Percentiles rank a stretch among this genome's conserved stretches.
Evolutionary conservation across 1,139 yeast species (phyloP).

Genomic region (Ogataea hybrid): DNA sequence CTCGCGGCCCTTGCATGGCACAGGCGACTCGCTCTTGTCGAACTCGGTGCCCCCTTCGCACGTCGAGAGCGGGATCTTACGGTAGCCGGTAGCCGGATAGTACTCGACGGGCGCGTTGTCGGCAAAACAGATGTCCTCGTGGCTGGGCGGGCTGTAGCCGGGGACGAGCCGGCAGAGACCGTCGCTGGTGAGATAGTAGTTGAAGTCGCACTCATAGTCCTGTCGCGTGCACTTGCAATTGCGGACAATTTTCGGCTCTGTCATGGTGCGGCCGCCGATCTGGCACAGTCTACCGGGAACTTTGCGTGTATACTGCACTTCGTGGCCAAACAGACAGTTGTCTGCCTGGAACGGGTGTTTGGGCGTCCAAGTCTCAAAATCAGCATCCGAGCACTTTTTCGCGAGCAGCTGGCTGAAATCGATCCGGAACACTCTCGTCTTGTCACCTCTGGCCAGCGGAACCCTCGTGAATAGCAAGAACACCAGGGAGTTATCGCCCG

Average conservation of each 20-base stretch:
- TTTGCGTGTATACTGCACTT: constrained; percentile 59
- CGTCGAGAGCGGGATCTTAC: constrained; percentile 45
- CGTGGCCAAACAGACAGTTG: constrained; percentile 84
- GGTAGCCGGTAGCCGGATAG: constrained; percentile 45
- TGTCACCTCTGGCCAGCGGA: constrained; percentile 33
- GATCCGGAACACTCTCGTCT: constrained; percentile 38
- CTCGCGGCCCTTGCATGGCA: constrained; percentile 28
- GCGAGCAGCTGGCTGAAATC: constrained; percentile 60
- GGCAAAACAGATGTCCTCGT: constrained; percentile 38
- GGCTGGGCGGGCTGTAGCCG: constrained; percentile 45
- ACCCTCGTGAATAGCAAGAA: constrained; percentile 35
- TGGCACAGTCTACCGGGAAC: constrained; percentile 46
- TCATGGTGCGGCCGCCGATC: constrained; percentile 45
- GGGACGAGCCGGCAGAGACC: constrained; percentile 48
- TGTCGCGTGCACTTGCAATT: constrained; percentile 52
- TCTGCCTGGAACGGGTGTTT: constrained; percentile 60
- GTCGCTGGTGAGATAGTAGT: constrained; percentile 45
- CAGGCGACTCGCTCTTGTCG: constrained; percentile 20
- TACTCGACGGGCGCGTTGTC: constrained; percentile 30
- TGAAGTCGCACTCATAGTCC: constrained; percentile 56
- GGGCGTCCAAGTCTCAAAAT: constrained; percentile 82
- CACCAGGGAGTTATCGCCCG: constrained; percentile 48
- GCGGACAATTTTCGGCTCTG: constrained; percentile 40
- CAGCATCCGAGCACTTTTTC: constrained; percentile 68
- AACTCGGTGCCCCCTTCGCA: constrained; percentile 42